These are phyloP conservation scores for Capronia coronata DNA, from an alignment of 2,329 filamentous ascomycete species.

Conservation along the genomic window DNA sequence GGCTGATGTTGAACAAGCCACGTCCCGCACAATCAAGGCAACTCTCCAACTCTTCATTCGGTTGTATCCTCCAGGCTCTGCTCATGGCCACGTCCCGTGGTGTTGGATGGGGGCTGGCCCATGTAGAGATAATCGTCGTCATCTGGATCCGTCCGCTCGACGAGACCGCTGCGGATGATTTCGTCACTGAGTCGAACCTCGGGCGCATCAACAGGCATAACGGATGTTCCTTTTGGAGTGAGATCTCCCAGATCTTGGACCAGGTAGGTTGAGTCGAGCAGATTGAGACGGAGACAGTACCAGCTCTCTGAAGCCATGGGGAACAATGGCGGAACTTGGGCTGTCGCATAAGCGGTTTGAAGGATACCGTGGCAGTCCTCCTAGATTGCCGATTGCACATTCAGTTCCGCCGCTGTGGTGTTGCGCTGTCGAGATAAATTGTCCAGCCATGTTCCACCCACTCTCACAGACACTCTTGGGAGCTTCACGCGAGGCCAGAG, in stretches of 20 bases:
- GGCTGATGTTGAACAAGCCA: no score
- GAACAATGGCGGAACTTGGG: conserved; percentile 1
- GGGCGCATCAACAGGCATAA: not conserved
- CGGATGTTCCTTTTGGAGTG: not conserved
- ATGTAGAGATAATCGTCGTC: conserved; percentile 8
- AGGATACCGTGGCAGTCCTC: conserved; percentile 3
- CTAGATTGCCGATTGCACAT: conserved; percentile 1
- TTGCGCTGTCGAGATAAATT: not conserved
- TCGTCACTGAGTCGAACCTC: not conserved
- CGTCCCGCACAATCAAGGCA: no score
- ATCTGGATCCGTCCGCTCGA: not conserved
- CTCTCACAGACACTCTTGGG: conserved; percentile 3
- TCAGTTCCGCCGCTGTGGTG: not conserved
- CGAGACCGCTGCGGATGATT: conserved; percentile 1
- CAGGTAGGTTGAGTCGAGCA: not conserved
- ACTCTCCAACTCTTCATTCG: no score
- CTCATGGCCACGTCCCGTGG: not conserved
- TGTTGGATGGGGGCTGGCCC: not conserved
- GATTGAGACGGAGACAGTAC: conserved; percentile 4
- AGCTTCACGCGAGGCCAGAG: conserved; percentile 9
- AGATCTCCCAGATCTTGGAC: conserved; percentile 9
- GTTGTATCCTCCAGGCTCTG: not conserved
- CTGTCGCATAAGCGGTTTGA: conserved; percentile 3
- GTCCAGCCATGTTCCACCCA: not conserved
- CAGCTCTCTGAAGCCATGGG: not conserved